Evolutionary conservation across 257 asterid species (phyloP).

Genomic region (Thymus quinquecostatus): DNA sequence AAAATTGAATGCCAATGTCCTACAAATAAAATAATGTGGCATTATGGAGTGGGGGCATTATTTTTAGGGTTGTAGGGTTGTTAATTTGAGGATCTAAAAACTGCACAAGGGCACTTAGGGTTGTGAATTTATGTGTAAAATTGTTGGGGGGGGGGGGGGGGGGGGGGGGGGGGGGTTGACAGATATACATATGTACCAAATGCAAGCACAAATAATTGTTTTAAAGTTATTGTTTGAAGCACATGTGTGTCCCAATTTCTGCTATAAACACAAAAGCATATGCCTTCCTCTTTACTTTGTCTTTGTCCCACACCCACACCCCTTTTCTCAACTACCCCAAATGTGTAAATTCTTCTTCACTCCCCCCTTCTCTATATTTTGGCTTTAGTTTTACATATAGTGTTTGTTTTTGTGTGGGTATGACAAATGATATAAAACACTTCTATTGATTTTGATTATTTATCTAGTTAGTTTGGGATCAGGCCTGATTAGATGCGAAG

Average conservation of each 20-base stretch:
- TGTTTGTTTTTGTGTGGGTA: too few species aligned
- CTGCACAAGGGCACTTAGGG: not conserved
- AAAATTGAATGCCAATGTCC: constrained; percentile 13
- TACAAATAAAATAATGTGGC: not conserved
- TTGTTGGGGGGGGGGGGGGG: not conserved
- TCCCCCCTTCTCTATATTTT: not conserved
- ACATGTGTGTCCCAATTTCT: constrained; percentile 37
- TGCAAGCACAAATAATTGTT: constrained; percentile 25
- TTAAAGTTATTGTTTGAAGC: constrained; percentile 29
- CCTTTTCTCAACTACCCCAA: not conserved
- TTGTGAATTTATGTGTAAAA: not conserved
- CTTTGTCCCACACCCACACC: constrained; percentile 27
- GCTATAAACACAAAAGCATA: constrained; percentile 28
- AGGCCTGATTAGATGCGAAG: too few species aligned
- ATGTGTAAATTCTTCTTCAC: not conserved
- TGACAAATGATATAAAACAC: too few species aligned
- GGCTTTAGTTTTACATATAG: too few species aligned
- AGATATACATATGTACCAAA: constrained; percentile 29
- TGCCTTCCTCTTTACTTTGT: constrained; percentile 32
- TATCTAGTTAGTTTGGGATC: too few species aligned
- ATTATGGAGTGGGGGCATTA: constrained; percentile 20
- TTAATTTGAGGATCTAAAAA: not conserved
- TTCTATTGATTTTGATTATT: too few species aligned
- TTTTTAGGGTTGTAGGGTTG: not conserved
- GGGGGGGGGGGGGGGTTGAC: constrained; percentile 9